Evolutionary conservation across 495 filamentous ascomycete genomes (phyloP).

Genomic region (Tuber umbilicatum): DNA sequence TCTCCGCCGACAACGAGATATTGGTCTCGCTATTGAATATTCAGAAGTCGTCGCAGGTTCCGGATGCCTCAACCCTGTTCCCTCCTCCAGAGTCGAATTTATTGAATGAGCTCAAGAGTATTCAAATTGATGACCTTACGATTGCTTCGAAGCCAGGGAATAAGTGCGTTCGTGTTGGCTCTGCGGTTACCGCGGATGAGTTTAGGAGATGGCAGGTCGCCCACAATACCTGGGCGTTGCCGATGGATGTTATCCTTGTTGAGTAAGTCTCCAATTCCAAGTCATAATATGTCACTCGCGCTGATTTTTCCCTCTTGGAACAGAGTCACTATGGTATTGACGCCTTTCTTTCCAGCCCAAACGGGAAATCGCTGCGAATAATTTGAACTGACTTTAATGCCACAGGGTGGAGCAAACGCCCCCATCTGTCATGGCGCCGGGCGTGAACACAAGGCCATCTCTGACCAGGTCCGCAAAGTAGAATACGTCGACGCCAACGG

Average conservation of each 20-base stretch:
- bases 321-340: background rate
- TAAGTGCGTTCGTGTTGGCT: conserved; percentile 46
- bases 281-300: background rate
- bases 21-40: conserved; percentile 49
- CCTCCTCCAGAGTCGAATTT: conserved; percentile 31
- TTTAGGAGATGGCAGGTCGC: conserved; percentile 47
- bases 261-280: conserved; percentile 40
- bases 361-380: conserved; percentile 8
- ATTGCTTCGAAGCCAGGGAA: conserved; percentile 34
- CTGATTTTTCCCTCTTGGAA: background rate
- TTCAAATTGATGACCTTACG: conserved; percentile 44
- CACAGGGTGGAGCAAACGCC: conserved; percentile 47
- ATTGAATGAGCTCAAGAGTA: conserved; percentile 35
- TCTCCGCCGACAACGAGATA: conserved; percentile 47
- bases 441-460: conserved; percentile 46
- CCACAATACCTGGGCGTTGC: conserved; percentile 44
- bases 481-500: conserved; percentile 52
- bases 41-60: conserved; percentile 43
- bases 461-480: conserved; percentile 48
- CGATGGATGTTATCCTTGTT: conserved; percentile 50
- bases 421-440: conserved; percentile 54
- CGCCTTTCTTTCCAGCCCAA: background rate
- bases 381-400: conserved; percentile 43
- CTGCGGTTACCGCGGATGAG: conserved; percentile 48
- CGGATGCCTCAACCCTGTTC: conserved; percentile 44